Base-by-base conservation (phyloP, 1,139 yeast genomes). In the Sugiyamaella neomexicana region DNA sequence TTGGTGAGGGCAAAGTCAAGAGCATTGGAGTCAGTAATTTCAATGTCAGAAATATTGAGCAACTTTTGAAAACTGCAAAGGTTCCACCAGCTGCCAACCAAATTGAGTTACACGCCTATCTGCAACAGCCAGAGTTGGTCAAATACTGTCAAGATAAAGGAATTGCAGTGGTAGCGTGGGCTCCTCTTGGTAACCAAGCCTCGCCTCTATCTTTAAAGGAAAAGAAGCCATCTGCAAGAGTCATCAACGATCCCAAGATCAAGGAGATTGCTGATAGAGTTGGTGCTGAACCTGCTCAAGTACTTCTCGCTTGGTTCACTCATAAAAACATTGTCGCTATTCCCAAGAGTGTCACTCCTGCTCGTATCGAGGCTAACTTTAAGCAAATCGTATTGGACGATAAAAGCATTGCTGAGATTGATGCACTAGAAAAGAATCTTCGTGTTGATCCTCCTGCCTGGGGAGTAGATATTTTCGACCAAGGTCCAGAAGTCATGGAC, bases 71-170 rank as follows among this genome's bases (percentile, higher is more conserved):
- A 69, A 81, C 82, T 56, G 84, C 86, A 60, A 80, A 75, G 62
- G 81, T 89, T 66, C 80, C 75, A 65, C 97, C 97, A 50, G 87
- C 86, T 52, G 89, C 81, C 54, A 78, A 86, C 65, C 96, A 89
- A 73, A 85, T 89, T 67, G 97, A 89, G 75, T 90, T 86, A 71
- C 96, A 89, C 71, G 96, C 96, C 60, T 89, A 86, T 76, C 79
- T 89, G 70, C 87, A 85, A 63, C 96, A 89, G 74, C 80, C 80
- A 57, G 77, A 77, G 63, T 76, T 89, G 68, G 71, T 87, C 58
- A 79, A 83, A 62, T 87, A 74, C 68, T 86, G 80, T 59, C 80
- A 85, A 68, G 66, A 72, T 42, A 72, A 80, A 60, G 82, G 79
- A 50, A 81, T 89, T 66, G 84, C 82, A 52, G 77, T 89, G 62